These are phyloP conservation scores for Tetradesmus lagerheimii DNA, from an alignment of 139 green algal species.

Conservation along the genomic window DNA sequence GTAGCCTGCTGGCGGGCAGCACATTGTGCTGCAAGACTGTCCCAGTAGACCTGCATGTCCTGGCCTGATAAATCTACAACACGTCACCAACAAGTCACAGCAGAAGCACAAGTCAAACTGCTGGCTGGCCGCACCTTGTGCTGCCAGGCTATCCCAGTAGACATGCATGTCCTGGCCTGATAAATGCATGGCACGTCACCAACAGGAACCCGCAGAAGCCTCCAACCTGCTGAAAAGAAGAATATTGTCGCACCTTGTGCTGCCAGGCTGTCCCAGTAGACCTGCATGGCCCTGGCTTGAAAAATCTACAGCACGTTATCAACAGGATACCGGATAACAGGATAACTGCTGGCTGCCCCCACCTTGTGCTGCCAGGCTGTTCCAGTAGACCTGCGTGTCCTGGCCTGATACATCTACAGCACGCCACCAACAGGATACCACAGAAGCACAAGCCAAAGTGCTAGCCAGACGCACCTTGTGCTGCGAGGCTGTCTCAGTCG, in stretches of 20 bases:
- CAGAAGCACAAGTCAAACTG: no score
- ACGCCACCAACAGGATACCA: no score
- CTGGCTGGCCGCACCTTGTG: background rate
- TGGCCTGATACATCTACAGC: background rate
- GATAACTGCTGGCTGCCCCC: background rate
- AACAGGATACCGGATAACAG: background rate
- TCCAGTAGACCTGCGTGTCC: conserved; percentile 55
- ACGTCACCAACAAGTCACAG: no score
- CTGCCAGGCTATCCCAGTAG: conserved; percentile 57
- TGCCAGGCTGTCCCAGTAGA: background rate
- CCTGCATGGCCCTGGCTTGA: no score
- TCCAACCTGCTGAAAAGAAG: background rate
- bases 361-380: conserved; percentile 32
- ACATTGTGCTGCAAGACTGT: no score
- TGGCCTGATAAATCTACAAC: no score
- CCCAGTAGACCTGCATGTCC: no score
- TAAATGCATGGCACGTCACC: no score
- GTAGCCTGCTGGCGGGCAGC: no score
- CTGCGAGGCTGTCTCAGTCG: background rate
- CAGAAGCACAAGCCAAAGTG: background rate
- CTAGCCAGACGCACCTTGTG: background rate
- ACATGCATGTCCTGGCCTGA: conserved; percentile 11
- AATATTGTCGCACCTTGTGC: background rate
- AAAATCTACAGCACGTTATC: background rate
- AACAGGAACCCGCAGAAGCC: no score